Percentiles rank a stretch among this genome's conserved stretches.
Evolutionary conservation across 2,329 filamentous ascomycete species (phyloP).

Genomic region (Oidium heveae): DNA sequence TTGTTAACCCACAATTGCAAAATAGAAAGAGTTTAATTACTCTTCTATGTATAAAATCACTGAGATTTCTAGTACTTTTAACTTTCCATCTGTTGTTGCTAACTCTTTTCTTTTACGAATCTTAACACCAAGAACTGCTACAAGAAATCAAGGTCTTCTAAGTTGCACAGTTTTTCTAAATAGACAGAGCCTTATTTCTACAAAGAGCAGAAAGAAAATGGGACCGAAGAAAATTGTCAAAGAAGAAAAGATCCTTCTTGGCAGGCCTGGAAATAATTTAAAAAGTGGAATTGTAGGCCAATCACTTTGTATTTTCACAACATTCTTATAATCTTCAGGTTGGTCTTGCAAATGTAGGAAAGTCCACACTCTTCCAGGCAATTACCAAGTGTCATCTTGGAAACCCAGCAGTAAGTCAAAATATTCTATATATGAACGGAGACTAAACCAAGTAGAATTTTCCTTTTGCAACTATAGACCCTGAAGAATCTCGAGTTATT

Average conservation of each 20-base stretch:
- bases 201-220: constrained; percentile 27
- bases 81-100: too few relatives aligned
- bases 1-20: too few relatives aligned
- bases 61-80: too few relatives aligned
- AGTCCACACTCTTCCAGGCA: constrained; percentile 97
- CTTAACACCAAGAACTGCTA: too few relatives aligned
- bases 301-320: background rate
- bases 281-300: constrained; percentile 91
- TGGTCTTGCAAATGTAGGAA: constrained; percentile 95
- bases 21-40: too few relatives aligned
- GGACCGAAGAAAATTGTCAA: constrained; percentile 78
- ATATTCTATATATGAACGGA: constrained; percentile 9
- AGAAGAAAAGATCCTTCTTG: constrained; percentile 90
- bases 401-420: constrained; percentile 63
- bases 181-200: too few relatives aligned
- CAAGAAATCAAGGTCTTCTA: too few relatives aligned
- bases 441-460: constrained; percentile 42
- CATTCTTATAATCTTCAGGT: constrained; percentile 30
- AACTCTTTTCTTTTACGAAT: too few relatives aligned
- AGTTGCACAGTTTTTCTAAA: too few relatives aligned
- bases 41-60: too few relatives aligned
- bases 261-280: constrained; percentile 87
- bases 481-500: constrained; percentile 90
- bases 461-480: constrained; percentile 95
- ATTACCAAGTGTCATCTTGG: constrained; percentile 95